Evolutionary conservation across 164 flowering plant species (phyloP).

Genomic region (Litsea cubeba): DNA sequence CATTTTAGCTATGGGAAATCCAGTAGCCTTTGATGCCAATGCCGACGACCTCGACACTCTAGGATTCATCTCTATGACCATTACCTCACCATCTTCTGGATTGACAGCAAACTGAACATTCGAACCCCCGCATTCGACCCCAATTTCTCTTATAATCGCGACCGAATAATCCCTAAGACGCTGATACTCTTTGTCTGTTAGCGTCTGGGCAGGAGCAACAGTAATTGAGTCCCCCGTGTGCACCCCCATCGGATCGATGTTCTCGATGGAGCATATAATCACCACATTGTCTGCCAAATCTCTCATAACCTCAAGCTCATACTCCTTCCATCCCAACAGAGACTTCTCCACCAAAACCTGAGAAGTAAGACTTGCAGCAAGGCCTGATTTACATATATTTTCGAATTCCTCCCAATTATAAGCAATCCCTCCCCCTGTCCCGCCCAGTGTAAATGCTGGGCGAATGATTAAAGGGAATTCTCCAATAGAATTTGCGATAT

Average conservation of each 20-base stretch:
- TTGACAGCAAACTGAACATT: conserved; percentile 97
- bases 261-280: conserved; percentile 92
- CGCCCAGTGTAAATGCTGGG: conserved; percentile 90
- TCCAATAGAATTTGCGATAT: conserved; percentile 66
- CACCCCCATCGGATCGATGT: conserved; percentile 93
- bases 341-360: conserved; percentile 98
- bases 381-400: conserved; percentile 83
- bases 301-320: conserved; percentile 96
- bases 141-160: conserved; percentile 91
- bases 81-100: conserved; percentile 88
- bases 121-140: conserved; percentile 98
- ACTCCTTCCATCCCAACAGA: conserved; percentile 96
- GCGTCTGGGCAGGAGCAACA: conserved; percentile 93
- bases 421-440: conserved; percentile 95
- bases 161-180: conserved; percentile 85
- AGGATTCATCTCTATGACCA: conserved; percentile 99
- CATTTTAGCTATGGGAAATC: conserved; percentile 97
- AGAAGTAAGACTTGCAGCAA: conserved; percentile 78
- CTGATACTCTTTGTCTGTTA: conserved; percentile 95
- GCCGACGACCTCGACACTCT: conserved; percentile 97
- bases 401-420: conserved; percentile 92
- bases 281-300: conserved; percentile 97
- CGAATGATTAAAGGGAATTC: conserved; percentile 87
- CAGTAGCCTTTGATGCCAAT: conserved; percentile 96
- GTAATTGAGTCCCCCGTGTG: conserved; percentile 97